These are phyloP conservation scores for Truncatella angustata DNA, from an alignment of 2,329 filamentous ascomycete genomes.

Conservation along the genomic window DNA sequence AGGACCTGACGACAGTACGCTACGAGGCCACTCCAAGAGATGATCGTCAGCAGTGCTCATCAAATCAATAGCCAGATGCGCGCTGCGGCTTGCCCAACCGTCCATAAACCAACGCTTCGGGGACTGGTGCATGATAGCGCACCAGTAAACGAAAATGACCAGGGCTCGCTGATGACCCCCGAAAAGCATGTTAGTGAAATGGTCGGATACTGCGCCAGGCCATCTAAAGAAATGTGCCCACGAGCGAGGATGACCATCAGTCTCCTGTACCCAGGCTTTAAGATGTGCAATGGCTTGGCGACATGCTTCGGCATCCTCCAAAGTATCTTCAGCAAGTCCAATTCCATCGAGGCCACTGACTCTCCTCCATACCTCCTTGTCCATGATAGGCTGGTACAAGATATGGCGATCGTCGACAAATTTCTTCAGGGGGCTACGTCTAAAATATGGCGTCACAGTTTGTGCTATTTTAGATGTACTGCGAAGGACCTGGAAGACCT, in stretches of 20 bases:
- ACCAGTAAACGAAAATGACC: conserved; percentile 22
- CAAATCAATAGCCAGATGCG: conserved; percentile 15
- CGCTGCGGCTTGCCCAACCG: conserved; percentile 19
- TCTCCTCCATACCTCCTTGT: neutral
- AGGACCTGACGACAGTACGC: too few species aligned
- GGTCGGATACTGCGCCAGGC: conserved; percentile 18
- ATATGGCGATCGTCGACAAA: conserved; percentile 7
- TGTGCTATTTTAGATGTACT: conserved; percentile 14
- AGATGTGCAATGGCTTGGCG: conserved; percentile 14
- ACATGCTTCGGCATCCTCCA: conserved; percentile 8
- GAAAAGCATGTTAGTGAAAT: conserved; percentile 17
- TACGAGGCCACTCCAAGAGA: conserved; percentile 3
- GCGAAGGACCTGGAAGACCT: conserved; percentile 17
- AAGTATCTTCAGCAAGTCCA: neutral
- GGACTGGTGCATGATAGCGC: conserved; percentile 20
- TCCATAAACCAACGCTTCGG: conserved; percentile 22
- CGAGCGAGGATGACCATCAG: conserved; percentile 14
- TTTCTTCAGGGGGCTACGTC: conserved; percentile 14
- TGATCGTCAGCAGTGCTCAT: conserved; percentile 1
- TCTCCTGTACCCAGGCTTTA: conserved; percentile 16
- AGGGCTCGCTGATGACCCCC: conserved; percentile 17
- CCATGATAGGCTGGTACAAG: neutral
- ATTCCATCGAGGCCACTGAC: neutral
- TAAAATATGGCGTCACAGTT: conserved; percentile 16
- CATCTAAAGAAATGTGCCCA: conserved; percentile 22